These are phyloP conservation scores for Vitis amurensis DNA, from an alignment of 164 flowering plant species.

Conservation along the genomic window DNA sequence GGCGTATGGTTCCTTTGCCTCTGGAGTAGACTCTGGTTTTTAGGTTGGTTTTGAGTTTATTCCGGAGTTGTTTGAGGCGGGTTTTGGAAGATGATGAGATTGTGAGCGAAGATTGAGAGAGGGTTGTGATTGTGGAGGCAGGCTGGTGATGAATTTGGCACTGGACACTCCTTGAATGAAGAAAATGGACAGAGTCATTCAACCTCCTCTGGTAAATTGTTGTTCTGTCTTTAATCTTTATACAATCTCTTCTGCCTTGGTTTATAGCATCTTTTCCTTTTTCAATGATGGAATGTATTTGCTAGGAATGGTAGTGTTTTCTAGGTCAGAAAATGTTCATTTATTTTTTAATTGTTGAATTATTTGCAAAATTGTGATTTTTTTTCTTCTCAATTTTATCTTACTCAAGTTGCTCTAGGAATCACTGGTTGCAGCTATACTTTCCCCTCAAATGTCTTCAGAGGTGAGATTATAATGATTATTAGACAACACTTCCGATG, in stretches of 20 bases:
- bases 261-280: neutral
- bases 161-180: conserved; percentile 18
- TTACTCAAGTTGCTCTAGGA: neutral
- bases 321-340: neutral
- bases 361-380: neutral
- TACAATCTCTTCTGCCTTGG: neutral
- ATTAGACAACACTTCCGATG: neutral
- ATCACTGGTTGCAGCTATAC: neutral
- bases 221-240: neutral
- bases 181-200: conserved; percentile 66
- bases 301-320: neutral
- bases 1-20: conserved; percentile 6
- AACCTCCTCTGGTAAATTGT: conserved; percentile 71
- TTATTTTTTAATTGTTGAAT: neutral
- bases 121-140: conserved; percentile 4
- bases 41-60: neutral
- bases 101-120: neutral
- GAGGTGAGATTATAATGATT: neutral
- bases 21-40: conserved; percentile 3
- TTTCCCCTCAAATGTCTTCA: neutral
- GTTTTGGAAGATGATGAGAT: conserved; percentile 2
- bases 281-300: neutral
- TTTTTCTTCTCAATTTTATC: neutral
- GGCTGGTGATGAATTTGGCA: conserved; percentile 2
- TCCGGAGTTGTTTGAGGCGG: neutral